phyloP scores from a whole-genome alignment of 495 filamentous ascomycete genomes.

The Hyphodiscus hymeniophilus region DNA sequence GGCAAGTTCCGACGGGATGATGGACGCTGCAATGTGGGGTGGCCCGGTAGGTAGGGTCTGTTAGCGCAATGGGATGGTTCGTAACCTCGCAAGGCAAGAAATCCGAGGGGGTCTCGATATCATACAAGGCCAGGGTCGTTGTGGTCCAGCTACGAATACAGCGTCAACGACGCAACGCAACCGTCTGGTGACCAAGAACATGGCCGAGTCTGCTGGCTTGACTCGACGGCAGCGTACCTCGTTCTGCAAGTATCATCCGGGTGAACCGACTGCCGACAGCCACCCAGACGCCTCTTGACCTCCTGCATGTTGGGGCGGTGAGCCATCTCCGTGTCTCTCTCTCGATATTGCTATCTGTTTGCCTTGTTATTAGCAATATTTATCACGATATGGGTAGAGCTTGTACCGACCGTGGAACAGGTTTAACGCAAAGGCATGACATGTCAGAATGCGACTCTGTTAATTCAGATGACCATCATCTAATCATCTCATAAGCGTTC shows the following conservation, averaged over 20 bases:
- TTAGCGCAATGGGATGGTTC: neutral
- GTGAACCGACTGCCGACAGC: conserved; percentile 7
- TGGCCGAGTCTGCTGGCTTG: neutral
- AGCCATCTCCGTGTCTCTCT: neutral
- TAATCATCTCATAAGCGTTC: no score
- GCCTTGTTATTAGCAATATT: no score
- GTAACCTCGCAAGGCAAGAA: no score
- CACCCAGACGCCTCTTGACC: neutral
- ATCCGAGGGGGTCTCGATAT: no score
- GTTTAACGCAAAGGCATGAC: no score
- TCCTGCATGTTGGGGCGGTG: neutral
- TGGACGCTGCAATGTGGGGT: no score
- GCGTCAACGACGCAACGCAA: no score
- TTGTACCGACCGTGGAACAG: no score
- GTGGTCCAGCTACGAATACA: no score
- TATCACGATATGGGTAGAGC: neutral
- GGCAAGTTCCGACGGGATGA: no score
- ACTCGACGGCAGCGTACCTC: neutral
- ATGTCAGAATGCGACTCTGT: conserved; percentile 9
- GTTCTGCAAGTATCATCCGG: neutral
- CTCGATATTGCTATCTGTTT: neutral
- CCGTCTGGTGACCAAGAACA: neutral
- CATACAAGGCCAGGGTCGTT: no score
- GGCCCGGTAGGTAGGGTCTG: neutral
- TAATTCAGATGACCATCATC: no score